A percentile compares a stretch with the other conserved stretches of the same genome.
Evolutionary conservation across 225 moss, liverwort and hornwort genomes (phyloP).

Genomic region (Rhytidiadelphus loreus): DNA sequence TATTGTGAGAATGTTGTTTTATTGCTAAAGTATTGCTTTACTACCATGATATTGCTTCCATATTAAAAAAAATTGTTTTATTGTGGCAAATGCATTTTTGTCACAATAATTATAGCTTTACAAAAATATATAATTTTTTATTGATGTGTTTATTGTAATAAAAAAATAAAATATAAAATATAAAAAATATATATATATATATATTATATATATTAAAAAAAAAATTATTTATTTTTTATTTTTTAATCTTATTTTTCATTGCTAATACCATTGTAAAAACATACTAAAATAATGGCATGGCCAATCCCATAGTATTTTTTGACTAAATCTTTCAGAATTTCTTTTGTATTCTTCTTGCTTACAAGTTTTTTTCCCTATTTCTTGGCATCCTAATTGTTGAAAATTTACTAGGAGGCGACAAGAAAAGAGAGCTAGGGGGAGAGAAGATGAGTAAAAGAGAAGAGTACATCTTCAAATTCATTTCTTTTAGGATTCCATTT

Average conservation of each 20-base stretch:
- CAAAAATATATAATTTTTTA: background rate
- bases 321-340: too few relatives aligned
- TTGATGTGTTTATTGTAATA: too few relatives aligned
- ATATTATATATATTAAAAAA: too few relatives aligned
- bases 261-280: accelerated
- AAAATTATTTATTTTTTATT: too few relatives aligned
- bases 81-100: accelerated
- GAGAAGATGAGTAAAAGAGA: accelerated
- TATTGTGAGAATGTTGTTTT: background rate
- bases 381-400: background rate
- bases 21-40: background rate
- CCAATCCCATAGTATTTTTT: background rate
- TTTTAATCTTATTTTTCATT: background rate
- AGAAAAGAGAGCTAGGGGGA: background rate
- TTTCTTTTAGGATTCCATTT: too few relatives aligned
- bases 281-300: background rate
- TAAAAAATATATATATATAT: too few relatives aligned
- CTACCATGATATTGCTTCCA: too few relatives aligned
- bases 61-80: background rate
- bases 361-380: background rate
- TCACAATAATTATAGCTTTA: background rate
- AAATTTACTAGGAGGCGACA: background rate
- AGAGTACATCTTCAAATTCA: background rate
- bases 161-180: too few relatives aligned
- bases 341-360: background rate